Evolutionary conservation across 1,139 yeast genomes (phyloP).

Genomic region (Kodamaea anthophila): DNA sequence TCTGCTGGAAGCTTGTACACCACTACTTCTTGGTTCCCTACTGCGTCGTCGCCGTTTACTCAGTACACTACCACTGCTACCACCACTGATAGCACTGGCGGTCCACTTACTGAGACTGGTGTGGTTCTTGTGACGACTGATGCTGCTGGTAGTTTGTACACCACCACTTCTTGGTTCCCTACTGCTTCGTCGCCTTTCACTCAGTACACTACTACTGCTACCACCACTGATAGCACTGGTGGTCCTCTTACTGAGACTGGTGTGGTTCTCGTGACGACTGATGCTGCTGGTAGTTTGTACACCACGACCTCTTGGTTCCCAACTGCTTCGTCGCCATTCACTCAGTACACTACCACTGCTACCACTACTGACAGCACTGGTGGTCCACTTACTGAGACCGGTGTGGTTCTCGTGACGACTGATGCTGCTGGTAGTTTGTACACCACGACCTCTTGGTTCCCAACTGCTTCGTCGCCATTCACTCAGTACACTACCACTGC

Average conservation of each 20-base stretch:
- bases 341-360: conserved; percentile 5
- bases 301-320: conserved; percentile 2
- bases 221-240: conserved; percentile 1
- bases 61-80: conserved; percentile 5
- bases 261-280: conserved; percentile 9
- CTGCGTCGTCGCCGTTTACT: conserved; percentile 6
- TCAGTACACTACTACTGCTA: conserved; percentile 4
- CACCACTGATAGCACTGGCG: conserved; percentile 1
- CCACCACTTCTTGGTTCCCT: conserved; percentile 2
- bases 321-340: conserved; percentile 6
- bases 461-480: conserved; percentile 2
- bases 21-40: conserved; percentile 1
- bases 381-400: conserved; percentile 9
- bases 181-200: conserved; percentile 7
- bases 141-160: background rate
- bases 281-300: conserved; percentile 1
- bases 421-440: conserved; percentile 1
- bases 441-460: conserved; percentile 2
- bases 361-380: conserved; percentile 2
- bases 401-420: conserved; percentile 10
- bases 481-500: conserved; percentile 6
- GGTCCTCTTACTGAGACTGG: conserved; percentile 10
- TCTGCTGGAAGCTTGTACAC: background rate
- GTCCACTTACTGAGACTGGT: conserved; percentile 10
- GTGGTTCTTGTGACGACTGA: conserved; percentile 9